Percentiles rank a stretch among this genome's conserved stretches.
These are phyloP conservation scores for Apiospora pterosperma DNA, from an alignment of 2,329 filamentous ascomycete species.

Conservation along the genomic window DNA sequence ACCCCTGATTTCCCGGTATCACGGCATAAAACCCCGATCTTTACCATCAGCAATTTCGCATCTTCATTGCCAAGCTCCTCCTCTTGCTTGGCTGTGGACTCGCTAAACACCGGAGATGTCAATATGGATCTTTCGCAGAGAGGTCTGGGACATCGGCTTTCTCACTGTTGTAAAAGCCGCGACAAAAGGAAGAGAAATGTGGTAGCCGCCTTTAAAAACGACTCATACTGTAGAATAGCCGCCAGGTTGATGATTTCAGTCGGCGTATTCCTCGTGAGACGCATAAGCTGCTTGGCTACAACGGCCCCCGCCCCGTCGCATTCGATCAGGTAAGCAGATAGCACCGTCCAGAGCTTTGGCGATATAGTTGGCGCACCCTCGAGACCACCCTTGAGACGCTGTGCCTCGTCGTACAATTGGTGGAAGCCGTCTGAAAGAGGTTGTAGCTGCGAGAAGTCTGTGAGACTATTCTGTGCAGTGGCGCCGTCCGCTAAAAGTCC, in stretches of 20 bases:
- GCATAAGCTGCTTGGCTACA: not conserved
- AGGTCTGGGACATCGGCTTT: not conserved
- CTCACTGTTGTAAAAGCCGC: not conserved
- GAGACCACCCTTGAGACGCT: not conserved
- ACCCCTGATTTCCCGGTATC: not conserved
- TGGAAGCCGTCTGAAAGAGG: not conserved
- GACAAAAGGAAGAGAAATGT: not conserved
- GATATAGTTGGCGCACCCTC: not conserved
- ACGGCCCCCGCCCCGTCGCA: not conserved
- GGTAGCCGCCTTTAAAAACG: not conserved
- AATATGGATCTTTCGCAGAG: not conserved
- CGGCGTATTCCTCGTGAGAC: not conserved
- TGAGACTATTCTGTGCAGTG: not conserved
- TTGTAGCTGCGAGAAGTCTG: not conserved
- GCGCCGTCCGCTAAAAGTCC: not conserved
- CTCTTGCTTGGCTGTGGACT: not conserved
- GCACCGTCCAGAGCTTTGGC: not conserved
- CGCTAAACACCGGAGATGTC: not conserved
- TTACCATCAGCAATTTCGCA: not conserved
- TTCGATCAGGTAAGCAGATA: not conserved
- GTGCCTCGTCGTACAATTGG: not conserved
- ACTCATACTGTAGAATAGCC: not conserved
- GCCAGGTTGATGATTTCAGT: not conserved
- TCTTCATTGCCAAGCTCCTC: not conserved
- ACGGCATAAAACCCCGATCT: not conserved